Evolutionary conservation across 805 yeast species (phyloP), one percentile per base, ranked within the genome.

Genomic region (Cyberlindnera lachancei): DNA sequence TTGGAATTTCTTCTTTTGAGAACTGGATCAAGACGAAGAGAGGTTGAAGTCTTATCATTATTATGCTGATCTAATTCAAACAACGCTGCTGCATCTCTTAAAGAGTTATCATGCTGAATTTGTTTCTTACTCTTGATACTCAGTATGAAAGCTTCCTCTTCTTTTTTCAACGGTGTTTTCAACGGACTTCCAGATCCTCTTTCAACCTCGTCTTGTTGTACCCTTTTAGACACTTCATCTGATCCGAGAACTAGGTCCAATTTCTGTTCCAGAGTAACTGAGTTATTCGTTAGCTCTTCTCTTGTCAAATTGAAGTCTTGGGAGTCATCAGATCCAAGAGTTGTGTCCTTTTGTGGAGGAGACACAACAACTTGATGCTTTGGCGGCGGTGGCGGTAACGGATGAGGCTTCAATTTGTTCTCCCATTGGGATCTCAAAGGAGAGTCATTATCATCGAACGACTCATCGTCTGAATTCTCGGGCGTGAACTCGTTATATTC

Each of bases 261-360:
- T 44, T 64, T 68, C 38, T 70, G 67, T 38, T 64, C 64, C 24
- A 70, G 48, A 30, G 54, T 56, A 49, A 47, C 58, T 36, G 46
- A 45, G 35, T 38, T 40, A 12, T 37, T 35, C 12, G 34, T 29
- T 6, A 59, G 27, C 1, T 57, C 54, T 14, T 52, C 53, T 7
- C 45, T 52, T 3, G 56, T 50, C 13, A 55, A 34, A 7, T 43
- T 40, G 23, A 44, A 30, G 14, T 58, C 61, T 26, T 41, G 40
- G 12, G 43, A 27, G 12, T 44, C 50, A 14, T 47, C 53, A 5
- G 48, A 50, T 3, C 44, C 48, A 11, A 48, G 17, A 1, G 48
- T 34, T 8, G 53, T 47, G 26, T 42, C 48, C 41, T 52, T 40
- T 19, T 38, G 41, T 39, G 55, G 43, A 7, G 48, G 40, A 14